A percentile compares a stretch with the other conserved stretches of the same genome.
Conservation (phyloP, 2,329 filamentous ascomycete genomes). For the Aspergillus versicolor region DNA sequence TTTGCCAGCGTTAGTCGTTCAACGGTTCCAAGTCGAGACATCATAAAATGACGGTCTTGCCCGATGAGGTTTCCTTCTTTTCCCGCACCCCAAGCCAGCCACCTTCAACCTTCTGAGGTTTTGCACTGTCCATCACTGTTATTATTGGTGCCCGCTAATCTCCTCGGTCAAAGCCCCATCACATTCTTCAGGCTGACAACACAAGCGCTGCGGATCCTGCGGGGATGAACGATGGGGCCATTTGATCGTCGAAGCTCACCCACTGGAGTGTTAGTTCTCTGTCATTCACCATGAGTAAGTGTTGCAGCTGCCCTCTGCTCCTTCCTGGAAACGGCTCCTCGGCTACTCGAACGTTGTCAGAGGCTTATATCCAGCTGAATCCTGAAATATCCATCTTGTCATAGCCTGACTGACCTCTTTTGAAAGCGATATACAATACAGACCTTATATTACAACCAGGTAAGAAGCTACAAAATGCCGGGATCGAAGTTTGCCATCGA, state of each 20-base stretch:
- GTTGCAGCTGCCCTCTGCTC: neutral
- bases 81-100: too few relatives aligned
- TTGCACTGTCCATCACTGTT: too few relatives aligned
- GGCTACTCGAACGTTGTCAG: neutral
- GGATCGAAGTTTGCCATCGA: neutral
- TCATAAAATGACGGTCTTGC: too few relatives aligned
- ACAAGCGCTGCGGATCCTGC: neutral
- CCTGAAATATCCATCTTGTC: too few relatives aligned
- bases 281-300: too few relatives aligned
- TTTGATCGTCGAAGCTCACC: neutral
- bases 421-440: too few relatives aligned
- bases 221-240: neutral
- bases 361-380: neutral
- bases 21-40: too few relatives aligned
- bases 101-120: too few relatives aligned
- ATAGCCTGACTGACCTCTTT: neutral
- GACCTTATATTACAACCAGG: too few relatives aligned
- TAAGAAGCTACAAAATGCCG: neutral
- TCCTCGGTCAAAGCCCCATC: neutral
- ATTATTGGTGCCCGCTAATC: slow-evolving; percentile 1
- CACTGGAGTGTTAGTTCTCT: too few relatives aligned
- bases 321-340: neutral
- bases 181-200: neutral
- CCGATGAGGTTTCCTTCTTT: too few relatives aligned
- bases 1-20: too few relatives aligned